phyloP scores from a whole-genome alignment of 1,139 yeast genomes.

The Zygosaccharomyces pseudobailii region DNA sequence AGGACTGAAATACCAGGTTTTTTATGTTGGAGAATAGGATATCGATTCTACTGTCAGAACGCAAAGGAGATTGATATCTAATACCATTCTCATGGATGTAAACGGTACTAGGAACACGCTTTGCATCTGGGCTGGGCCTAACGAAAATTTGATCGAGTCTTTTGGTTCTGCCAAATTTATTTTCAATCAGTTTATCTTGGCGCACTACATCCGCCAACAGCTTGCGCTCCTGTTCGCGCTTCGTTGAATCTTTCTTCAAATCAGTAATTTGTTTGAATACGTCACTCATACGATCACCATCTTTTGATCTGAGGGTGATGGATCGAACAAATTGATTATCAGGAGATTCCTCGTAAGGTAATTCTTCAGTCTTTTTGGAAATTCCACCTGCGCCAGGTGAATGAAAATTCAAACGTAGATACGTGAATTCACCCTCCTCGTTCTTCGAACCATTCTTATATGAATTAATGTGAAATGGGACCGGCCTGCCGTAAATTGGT shows the following conservation, averaged over 20 bases:
- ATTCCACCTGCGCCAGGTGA: constrained; percentile 86
- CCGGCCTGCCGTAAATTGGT: constrained; percentile 95
- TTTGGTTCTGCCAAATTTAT: constrained; percentile 74
- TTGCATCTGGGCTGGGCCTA: constrained; percentile 95
- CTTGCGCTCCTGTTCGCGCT: constrained; percentile 85
- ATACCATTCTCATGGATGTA: constrained; percentile 96
- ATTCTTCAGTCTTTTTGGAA: constrained; percentile 63
- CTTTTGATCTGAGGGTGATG: constrained; percentile 83
- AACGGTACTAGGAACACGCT: constrained; percentile 85
- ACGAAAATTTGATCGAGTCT: constrained; percentile 84
- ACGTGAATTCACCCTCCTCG: constrained; percentile 94
- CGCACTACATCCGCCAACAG: constrained; percentile 93
- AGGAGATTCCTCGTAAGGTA: constrained; percentile 87
- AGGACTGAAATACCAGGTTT: constrained; percentile 92
- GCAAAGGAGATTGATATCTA: constrained; percentile 78
- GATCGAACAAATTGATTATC: constrained; percentile 84
- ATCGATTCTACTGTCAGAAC: constrained; percentile 83
- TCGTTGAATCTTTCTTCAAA: constrained; percentile 84
- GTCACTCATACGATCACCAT: constrained; percentile 87
- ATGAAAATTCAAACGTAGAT: constrained; percentile 83
- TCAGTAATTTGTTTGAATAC: constrained; percentile 88
- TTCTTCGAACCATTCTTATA: constrained; percentile 92
- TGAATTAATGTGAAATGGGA: constrained; percentile 92
- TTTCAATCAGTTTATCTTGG: constrained; percentile 82
- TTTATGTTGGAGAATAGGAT: constrained; percentile 84